Evolutionary conservation across 257 asterid species (phyloP).

Genomic region (Thymus mandschuricus): DNA sequence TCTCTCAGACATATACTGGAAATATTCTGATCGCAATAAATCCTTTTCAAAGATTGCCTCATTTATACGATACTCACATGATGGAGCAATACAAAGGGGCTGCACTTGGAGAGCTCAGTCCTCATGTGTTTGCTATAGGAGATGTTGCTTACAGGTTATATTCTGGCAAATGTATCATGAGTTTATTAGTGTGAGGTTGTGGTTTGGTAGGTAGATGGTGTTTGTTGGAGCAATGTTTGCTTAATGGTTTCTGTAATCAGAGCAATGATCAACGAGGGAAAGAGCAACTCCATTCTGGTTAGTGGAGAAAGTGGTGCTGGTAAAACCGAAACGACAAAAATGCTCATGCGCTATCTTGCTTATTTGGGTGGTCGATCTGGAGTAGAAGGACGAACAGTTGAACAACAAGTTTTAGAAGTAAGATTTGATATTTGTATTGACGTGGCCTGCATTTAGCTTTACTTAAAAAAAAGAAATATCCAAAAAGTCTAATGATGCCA

Average conservation of each 20-base stretch:
- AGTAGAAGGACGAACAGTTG: slow-evolving; percentile 93
- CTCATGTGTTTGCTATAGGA: slow-evolving; percentile 90
- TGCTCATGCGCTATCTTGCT: slow-evolving; percentile 95
- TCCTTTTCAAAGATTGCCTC: slow-evolving; percentile 93
- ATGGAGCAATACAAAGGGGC: slow-evolving; percentile 97
- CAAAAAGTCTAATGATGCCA: slow-evolving; percentile 21
- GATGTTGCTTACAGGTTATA: slow-evolving; percentile 85
- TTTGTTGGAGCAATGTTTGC: slow-evolving; percentile 23
- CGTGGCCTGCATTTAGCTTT: slow-evolving; percentile 22
- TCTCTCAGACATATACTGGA: slow-evolving; percentile 86
- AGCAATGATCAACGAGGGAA: slow-evolving; percentile 87
- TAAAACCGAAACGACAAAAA: slow-evolving; percentile 91
- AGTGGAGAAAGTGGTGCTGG: slow-evolving; percentile 99
- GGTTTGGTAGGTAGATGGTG: neutral
- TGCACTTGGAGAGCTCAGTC: slow-evolving; percentile 91
- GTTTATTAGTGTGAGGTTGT: slow-evolving; percentile 22
- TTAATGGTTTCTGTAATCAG: slow-evolving; percentile 44
- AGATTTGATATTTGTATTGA: slow-evolving; percentile 36
- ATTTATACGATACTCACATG: slow-evolving; percentile 89
- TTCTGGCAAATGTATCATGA: slow-evolving; percentile 15
- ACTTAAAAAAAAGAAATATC: neutral
- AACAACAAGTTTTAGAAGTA: slow-evolving; percentile 94
- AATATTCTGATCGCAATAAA: slow-evolving; percentile 88
- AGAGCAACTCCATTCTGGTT: slow-evolving; percentile 89
- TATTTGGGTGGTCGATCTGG: slow-evolving; percentile 90